These are phyloP conservation scores for Fusarium anguioides DNA, from an alignment of 2,329 filamentous ascomycete species.

Conservation along the genomic window DNA sequence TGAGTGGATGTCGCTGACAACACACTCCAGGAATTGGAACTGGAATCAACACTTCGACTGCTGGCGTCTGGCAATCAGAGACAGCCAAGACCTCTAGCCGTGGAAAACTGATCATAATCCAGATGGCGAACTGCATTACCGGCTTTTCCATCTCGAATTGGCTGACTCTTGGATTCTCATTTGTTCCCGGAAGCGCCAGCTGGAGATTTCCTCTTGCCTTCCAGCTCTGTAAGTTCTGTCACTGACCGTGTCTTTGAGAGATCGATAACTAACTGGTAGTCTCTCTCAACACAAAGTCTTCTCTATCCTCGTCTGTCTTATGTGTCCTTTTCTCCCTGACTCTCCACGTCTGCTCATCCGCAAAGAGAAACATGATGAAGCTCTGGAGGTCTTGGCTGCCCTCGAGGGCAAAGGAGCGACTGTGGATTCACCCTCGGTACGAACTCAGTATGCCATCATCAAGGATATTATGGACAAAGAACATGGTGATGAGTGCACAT, in stretches of 20 bases:
- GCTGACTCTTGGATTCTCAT: background rate
- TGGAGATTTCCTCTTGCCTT: background rate
- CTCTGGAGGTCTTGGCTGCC: background rate
- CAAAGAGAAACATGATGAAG: background rate
- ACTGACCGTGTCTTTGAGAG: rapidly evolving
- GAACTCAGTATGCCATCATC: background rate
- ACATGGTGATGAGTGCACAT: background rate
- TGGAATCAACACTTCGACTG: background rate
- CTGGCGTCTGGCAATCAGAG: background rate
- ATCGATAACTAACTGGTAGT: background rate
- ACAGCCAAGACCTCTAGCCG: background rate
- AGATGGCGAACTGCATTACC: background rate
- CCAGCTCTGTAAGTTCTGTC: background rate
- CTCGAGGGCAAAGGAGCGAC: background rate
- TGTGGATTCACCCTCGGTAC: background rate
- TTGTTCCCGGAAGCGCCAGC: background rate
- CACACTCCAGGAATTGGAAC: background rate
- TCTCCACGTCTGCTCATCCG: background rate
- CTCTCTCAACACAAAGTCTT: background rate
- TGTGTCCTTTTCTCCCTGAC: background rate
- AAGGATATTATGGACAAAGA: background rate
- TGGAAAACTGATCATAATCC: background rate
- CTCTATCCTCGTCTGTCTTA: background rate
- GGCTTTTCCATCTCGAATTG: constrained; percentile 1
- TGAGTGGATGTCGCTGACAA: background rate